phyloP scores from a whole-genome alignment of 2,329 filamentous ascomycete species.

The Alternaria metachromatica region DNA sequence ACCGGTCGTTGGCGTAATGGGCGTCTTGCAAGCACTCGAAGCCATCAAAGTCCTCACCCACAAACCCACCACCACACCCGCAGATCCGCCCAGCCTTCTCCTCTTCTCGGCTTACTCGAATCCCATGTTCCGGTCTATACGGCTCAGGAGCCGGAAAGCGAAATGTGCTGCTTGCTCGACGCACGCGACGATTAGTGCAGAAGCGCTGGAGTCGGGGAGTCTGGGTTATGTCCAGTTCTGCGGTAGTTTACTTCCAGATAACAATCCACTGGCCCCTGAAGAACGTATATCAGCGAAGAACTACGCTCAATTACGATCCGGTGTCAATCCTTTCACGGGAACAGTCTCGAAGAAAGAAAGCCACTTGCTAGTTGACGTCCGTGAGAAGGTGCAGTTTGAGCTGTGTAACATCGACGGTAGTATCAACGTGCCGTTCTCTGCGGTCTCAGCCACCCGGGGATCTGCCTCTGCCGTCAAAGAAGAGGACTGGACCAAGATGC shows the following conservation, averaged over 20 bases:
- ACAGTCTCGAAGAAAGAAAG: conserved; percentile 37
- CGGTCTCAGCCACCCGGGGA: conserved; percentile 46
- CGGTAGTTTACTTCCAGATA: conserved; percentile 62
- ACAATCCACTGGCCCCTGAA: conserved; percentile 64
- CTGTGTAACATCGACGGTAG: conserved; percentile 79
- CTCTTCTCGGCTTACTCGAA: conserved; percentile 63
- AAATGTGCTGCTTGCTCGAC: conserved; percentile 80
- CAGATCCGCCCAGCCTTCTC: conserved; percentile 52
- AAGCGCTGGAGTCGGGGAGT: conserved; percentile 67
- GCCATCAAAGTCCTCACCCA: conserved; percentile 79
- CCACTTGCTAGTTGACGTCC: conserved; percentile 78
- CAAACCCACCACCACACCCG: conserved; percentile 18
- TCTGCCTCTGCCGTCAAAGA: conserved; percentile 12
- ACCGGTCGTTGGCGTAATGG: conserved; percentile 92
- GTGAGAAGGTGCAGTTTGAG: conserved; percentile 83
- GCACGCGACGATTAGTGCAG: conserved; percentile 66
- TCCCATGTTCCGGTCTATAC: conserved; percentile 74
- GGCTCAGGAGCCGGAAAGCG: conserved; percentile 71
- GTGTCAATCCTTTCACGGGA: conserved; percentile 44
- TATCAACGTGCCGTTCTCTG: conserved; percentile 75
- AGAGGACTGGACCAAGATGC: conserved; percentile 36
- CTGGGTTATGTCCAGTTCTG: conserved; percentile 90
- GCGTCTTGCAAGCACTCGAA: conserved; percentile 88
- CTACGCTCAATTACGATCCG: conserved; percentile 57
- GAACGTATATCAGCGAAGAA: conserved; percentile 72